These are phyloP conservation scores for Solanum infundibuliforme DNA, from an alignment of 257 asterid genomes.

Conservation along the genomic window DNA sequence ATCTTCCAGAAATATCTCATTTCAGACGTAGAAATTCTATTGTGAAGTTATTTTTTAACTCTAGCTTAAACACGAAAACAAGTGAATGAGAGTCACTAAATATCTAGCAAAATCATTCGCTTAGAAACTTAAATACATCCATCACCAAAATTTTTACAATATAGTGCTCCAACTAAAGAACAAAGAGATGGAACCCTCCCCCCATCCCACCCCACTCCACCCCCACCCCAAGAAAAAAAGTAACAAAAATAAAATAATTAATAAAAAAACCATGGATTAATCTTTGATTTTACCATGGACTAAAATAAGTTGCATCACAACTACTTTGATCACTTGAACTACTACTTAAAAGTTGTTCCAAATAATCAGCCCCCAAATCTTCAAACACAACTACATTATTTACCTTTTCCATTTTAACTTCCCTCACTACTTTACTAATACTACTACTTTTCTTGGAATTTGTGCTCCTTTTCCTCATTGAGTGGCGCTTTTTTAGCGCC, in stretches of 20 bases:
- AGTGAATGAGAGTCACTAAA: background rate
- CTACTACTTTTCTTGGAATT: constrained; percentile 6
- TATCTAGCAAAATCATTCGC: background rate
- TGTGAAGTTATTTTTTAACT: background rate
- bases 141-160: background rate
- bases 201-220: no score
- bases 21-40: background rate
- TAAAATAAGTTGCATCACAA: background rate
- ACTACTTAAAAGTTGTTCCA: constrained; percentile 56
- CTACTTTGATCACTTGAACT: constrained; percentile 2
- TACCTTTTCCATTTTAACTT: constrained; percentile 21
- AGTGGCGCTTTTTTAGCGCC: constrained; percentile 67
- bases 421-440: background rate
- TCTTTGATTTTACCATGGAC: constrained; percentile 8
- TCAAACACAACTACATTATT: constrained; percentile 58
- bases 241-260: background rate
- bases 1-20: background rate
- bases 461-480: constrained; percentile 30
- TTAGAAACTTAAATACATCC: background rate
- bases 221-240: background rate
- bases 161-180: background rate
- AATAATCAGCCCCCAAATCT: constrained; percentile 68
- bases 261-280: background rate
- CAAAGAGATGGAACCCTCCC: background rate
- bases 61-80: background rate